Conservation (phyloP, 2,329 filamentous ascomycete species). For the Paecilomyces sp. region DNA sequence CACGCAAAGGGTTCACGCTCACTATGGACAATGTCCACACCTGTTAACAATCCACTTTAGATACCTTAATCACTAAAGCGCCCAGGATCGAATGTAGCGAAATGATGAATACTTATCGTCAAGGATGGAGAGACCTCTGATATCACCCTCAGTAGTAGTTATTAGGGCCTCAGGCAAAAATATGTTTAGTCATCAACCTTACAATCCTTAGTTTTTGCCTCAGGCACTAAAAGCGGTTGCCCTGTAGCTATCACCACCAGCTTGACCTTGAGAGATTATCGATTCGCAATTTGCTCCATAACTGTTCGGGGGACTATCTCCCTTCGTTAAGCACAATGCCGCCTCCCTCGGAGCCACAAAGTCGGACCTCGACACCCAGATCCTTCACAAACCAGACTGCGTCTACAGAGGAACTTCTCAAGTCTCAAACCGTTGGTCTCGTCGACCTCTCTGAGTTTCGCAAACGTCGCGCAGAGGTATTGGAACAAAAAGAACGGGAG, state of each 20-base stretch:
- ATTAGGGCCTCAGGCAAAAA: neutral
- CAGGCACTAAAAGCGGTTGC: neutral
- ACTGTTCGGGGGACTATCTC: slow-evolving; percentile 3
- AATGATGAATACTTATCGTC: no score
- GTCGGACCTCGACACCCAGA: slow-evolving; percentile 38
- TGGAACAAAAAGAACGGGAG: slow-evolving; percentile 83
- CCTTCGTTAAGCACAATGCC: slow-evolving; percentile 5
- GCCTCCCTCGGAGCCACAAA: slow-evolving; percentile 26
- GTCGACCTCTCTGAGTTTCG: slow-evolving; percentile 90
- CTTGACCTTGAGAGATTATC: neutral
- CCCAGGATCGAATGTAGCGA: no score
- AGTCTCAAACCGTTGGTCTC: slow-evolving; percentile 81
- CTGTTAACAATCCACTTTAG: neutral
- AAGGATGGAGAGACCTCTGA: no score
- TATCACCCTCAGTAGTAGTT: neutral
- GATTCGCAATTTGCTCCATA: neutral
- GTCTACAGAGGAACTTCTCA: slow-evolving; percentile 73
- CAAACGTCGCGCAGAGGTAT: slow-evolving; percentile 88
- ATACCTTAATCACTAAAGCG: no score
- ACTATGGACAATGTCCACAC: neutral
- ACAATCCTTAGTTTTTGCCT: neutral
- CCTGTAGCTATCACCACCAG: neutral
- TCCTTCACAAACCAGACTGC: slow-evolving; percentile 67
- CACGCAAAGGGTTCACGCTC: neutral
- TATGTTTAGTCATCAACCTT: neutral